Conservation (phyloP, 2,329 filamentous ascomycete genomes). For the Pestalotiopsis sp. region DNA sequence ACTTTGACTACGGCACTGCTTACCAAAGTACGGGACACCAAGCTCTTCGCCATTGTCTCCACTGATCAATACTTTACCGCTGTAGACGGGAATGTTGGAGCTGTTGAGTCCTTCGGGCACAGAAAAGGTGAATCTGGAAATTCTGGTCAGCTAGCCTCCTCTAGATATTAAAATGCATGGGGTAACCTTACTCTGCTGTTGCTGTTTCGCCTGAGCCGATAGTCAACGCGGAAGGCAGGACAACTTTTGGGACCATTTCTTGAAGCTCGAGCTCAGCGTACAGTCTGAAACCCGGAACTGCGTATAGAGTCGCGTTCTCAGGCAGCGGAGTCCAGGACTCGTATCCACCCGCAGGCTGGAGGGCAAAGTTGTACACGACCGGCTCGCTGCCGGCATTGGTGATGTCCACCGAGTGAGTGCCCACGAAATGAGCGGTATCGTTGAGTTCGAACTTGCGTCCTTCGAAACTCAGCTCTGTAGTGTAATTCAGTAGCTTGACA, state of each 20-base stretch:
- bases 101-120: constrained; percentile 28
- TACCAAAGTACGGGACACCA: constrained; percentile 35
- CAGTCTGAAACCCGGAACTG: constrained; percentile 16
- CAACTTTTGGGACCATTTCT: constrained; percentile 19
- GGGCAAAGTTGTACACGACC: constrained; percentile 37
- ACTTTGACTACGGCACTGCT: background rate
- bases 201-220: constrained; percentile 20
- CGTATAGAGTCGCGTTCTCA: constrained; percentile 14
- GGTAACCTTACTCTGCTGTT: constrained; percentile 19
- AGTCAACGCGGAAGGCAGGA: constrained; percentile 17
- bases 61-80: constrained; percentile 35
- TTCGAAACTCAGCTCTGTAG: constrained; percentile 35
- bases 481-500: constrained; percentile 36
- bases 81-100: constrained; percentile 33
- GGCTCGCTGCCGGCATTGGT: constrained; percentile 37
- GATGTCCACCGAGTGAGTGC: constrained; percentile 36
- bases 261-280: constrained; percentile 19
- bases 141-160: background rate
- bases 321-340: constrained; percentile 19
- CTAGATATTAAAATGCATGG: background rate
- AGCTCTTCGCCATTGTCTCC: constrained; percentile 34
- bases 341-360: constrained; percentile 24
- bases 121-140: constrained; percentile 18
- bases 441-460: constrained; percentile 44
- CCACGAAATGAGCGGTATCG: constrained; percentile 41